Evolutionary conservation across 345 rosid species (phyloP).

Genomic region (Eucalyptus camaldulensis): DNA sequence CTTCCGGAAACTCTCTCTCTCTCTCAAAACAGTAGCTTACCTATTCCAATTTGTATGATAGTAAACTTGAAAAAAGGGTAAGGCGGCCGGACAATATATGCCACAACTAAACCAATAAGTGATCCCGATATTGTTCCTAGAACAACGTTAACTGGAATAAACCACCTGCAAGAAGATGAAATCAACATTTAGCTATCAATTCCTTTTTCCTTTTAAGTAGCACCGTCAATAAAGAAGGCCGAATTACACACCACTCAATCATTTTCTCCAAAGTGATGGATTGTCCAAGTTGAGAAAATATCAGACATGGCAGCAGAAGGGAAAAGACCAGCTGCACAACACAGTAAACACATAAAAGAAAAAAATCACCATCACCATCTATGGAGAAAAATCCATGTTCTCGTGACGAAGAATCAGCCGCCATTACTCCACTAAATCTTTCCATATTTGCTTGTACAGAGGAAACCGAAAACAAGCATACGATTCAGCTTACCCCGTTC

Average conservation of each 20-base stretch:
- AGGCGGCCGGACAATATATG: constrained; percentile 67
- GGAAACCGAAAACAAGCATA: background rate
- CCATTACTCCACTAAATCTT: background rate
- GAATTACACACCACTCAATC: constrained; percentile 53
- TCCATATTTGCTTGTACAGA: background rate
- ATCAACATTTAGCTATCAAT: background rate
- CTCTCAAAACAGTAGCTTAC: constrained; percentile 22
- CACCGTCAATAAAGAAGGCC: background rate
- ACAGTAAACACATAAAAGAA: background rate
- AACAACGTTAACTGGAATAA: constrained; percentile 84
- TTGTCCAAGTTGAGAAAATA: constrained; percentile 97
- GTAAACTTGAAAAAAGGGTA: constrained; percentile 95
- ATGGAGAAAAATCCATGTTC: background rate
- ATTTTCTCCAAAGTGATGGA: constrained; percentile 76
- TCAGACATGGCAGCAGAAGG: constrained; percentile 94
- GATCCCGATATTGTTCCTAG: constrained; percentile 71
- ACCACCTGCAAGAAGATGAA: constrained; percentile 64
- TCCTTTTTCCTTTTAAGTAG: background rate
- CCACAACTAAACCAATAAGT: constrained; percentile 57
- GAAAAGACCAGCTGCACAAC: constrained; percentile 78
- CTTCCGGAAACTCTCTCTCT: background rate
- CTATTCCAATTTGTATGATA: constrained; percentile 75
- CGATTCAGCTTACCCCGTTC: constrained; percentile 55
- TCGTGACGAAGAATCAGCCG: background rate
- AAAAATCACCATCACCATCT: background rate